Base-by-base conservation (phyloP, 2,329 filamentous ascomycete species). In the Nannizziopsis barbatae region DNA sequence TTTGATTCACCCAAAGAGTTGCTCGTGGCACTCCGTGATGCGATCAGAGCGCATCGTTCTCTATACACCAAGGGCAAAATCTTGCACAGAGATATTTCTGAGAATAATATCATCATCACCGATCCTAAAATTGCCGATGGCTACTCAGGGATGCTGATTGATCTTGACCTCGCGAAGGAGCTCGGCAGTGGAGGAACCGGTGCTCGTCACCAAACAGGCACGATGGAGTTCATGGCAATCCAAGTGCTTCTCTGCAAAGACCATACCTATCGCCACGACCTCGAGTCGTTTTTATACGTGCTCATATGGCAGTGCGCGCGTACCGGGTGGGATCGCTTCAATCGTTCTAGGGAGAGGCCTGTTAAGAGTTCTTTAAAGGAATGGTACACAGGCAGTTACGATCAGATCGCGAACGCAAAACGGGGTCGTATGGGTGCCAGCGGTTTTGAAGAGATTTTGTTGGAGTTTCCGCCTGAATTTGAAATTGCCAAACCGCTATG, bases 81-180 rank as follows among this genome's bases (percentile, higher is more conserved):
- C 45, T 59, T 70, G 6, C 60, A 70, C 50, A 55, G 55, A 30
- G 62, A 69, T 33, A 61, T 71, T 12, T 69, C 62, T 0, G 52
- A 59, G 1, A 58, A 60, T n/a, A 70, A 67, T 43, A 63, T 71
- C 12, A 66, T 69, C 22, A 64, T 71, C 9, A 56, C 58, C 1
- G 59, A 53, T 27, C 51, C 55, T 8, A 57, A 53, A 4, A 49
- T 3, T 0, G 22, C 45, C 1, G 15, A 33, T 22, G 51, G 51
- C 12, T 8, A 33, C 11, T 42, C 45, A 11, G 66, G 66, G 5
- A 61, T 61, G 50, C 55, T 66, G 11, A 66, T 66, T 54, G 59
- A 67, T 49, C 55, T 66, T 5, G 60, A 66, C 48, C 55, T 64
- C 31, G 59, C 57, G n/a, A 62, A 61, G 52, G 56, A 57, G 35